These are phyloP conservation scores for Avena atlantica DNA, from an alignment of 176 grass and related monocot genomes.

Conservation along the genomic window DNA sequence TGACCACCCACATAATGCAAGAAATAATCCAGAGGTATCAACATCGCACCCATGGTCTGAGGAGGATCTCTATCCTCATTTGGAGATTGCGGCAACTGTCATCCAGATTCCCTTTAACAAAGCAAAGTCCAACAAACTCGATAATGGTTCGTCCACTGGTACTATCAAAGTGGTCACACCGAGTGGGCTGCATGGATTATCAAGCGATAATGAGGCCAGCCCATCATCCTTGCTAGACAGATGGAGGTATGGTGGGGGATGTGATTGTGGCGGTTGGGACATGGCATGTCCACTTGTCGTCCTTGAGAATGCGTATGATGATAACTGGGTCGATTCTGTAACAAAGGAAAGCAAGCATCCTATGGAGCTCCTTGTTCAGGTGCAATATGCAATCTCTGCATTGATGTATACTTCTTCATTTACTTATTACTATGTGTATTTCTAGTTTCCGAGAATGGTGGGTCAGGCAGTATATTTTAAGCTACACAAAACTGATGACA, in stretches of 20 bases:
- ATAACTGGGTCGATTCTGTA: conserved; percentile 49
- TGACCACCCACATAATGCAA: conserved; percentile 36
- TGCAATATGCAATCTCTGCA: conserved; percentile 1
- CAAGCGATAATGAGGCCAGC: conserved; percentile 49
- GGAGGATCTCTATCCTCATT: conserved; percentile 77
- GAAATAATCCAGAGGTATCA: conserved; percentile 59
- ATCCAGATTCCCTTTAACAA: conserved; percentile 79
- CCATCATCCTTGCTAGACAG: conserved; percentile 86
- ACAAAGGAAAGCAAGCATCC: conserved; percentile 54
- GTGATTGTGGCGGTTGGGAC: conserved; percentile 96
- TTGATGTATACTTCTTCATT: neutral
- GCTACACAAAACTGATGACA: conserved; percentile 10
- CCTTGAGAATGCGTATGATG: conserved; percentile 59
- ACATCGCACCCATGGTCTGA: conserved; percentile 76
- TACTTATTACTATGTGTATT: neutral
- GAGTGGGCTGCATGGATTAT: conserved; percentile 76
- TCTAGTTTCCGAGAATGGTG: conserved; percentile 20
- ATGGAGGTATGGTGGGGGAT: conserved; percentile 90
- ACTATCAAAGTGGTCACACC: conserved; percentile 71
- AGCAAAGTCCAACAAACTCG: conserved; percentile 47
- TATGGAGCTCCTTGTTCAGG: conserved; percentile 80
- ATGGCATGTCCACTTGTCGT: conserved; percentile 86
- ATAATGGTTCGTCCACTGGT: conserved; percentile 46
- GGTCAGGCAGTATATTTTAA: neutral
- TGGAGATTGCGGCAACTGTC: conserved; percentile 80